Evolutionary conservation across 2,329 filamentous ascomycete species (phyloP).

Genomic region (Aspergillus brasiliensis): DNA sequence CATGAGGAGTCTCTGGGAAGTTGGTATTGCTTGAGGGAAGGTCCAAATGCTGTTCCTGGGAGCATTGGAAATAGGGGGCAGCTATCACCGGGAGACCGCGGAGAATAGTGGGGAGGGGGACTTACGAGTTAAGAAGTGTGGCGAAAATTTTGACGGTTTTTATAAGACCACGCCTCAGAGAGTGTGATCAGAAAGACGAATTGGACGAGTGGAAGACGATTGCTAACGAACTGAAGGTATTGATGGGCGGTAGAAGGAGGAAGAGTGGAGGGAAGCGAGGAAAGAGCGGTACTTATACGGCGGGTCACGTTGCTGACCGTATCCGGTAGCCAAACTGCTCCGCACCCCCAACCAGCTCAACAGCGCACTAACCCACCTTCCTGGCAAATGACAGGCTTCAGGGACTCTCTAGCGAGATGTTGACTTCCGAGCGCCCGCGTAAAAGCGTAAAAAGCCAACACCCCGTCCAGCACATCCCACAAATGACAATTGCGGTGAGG

Average conservation of each 20-base stretch:
- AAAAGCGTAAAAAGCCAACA: no score
- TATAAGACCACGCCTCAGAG: constrained; percentile 60
- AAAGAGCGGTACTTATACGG: constrained; percentile 11
- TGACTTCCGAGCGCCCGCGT: neutral
- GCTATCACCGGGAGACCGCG: neutral
- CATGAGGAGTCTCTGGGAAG: neutral
- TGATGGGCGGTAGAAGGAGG: constrained; percentile 10
- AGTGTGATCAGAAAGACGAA: constrained; percentile 51
- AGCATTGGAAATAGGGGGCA: neutral
- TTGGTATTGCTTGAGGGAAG: constrained; percentile 1
- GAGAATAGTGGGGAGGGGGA: constrained; percentile 20
- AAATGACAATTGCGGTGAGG: neutral
- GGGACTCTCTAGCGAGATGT: neutral
- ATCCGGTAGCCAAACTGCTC: constrained; percentile 5
- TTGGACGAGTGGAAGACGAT: constrained; percentile 28
- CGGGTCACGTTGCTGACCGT: constrained; percentile 10
- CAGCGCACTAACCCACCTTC: neutral
- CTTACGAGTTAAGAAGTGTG: constrained; percentile 96
- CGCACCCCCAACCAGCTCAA: constrained; percentile 2
- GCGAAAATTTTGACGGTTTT: constrained; percentile 91
- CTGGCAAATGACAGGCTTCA: neutral
- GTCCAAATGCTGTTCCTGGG: constrained; percentile 2
- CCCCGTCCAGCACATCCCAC: neutral
- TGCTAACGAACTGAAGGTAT: constrained; percentile 20
- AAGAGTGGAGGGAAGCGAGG: constrained; percentile 3